phyloP scores from a whole-genome alignment of 2,329 filamentous ascomycete genomes.

The Clonostachys sp. region DNA sequence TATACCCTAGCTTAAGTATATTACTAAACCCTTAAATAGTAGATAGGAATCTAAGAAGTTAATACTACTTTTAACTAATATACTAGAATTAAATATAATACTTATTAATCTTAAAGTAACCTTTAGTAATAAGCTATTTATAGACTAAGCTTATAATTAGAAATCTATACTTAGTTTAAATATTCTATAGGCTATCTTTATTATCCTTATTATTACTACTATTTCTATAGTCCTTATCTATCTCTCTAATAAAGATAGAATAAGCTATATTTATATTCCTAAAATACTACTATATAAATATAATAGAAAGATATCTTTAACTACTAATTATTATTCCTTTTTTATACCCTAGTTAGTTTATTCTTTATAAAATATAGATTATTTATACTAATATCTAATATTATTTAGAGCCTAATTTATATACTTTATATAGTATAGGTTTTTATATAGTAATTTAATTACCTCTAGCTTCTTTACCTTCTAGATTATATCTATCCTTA shows the following conservation, averaged over 20 bases:
- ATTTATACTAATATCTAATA: neutral
- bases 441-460: neutral
- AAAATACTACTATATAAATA: too few relatives aligned
- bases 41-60: neutral
- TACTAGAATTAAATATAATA: neutral
- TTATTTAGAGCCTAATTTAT: neutral
- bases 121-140: neutral
- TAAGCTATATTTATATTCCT: neutral
- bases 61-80: neutral
- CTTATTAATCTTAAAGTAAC: conserved; percentile 2
- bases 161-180: neutral
- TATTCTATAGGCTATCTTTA: conserved; percentile 1
- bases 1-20: conserved; percentile 1
- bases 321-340: conserved; percentile 2
- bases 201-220: conserved; percentile 1
- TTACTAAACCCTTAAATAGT: neutral
- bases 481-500: too few relatives aligned
- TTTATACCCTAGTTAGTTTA: conserved; percentile 1
- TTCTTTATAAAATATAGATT: conserved; percentile 1
- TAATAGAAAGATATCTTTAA: neutral
- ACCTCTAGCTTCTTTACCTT: too few relatives aligned
- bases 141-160: conserved; percentile 1
- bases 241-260: too few relatives aligned
- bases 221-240: neutral
- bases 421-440: neutral